These are phyloP conservation scores for Spathaspora passalidarum DNA, from an alignment of 805 yeast species.

Conservation along the genomic window DNA sequence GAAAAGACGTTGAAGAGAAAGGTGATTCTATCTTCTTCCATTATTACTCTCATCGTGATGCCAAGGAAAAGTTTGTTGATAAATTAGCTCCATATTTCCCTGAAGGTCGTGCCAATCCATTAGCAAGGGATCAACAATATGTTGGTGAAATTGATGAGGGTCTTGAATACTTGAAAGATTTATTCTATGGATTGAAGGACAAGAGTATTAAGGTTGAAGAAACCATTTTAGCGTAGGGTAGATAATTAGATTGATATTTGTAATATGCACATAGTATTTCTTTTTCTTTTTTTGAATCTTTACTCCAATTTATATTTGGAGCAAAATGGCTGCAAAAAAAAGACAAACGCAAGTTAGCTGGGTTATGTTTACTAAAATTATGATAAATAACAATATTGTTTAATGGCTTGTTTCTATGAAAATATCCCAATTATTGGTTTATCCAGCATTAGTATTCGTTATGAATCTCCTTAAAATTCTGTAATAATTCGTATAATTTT, in stretches of 20 bases:
- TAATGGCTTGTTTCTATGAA: too few relatives aligned
- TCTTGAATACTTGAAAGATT: slow-evolving; percentile 14
- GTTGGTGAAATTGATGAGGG: slow-evolving; percentile 23
- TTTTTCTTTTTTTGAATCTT: too few relatives aligned
- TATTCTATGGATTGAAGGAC: slow-evolving; percentile 23
- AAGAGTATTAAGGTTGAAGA: slow-evolving; percentile 17
- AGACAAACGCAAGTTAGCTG: too few relatives aligned
- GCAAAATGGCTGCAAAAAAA: too few relatives aligned
- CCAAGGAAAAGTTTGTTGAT: slow-evolving; percentile 25
- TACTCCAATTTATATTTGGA: background rate
- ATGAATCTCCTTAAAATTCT: too few relatives aligned
- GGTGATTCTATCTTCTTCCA: slow-evolving; percentile 28
- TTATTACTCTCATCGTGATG: slow-evolving; percentile 25
- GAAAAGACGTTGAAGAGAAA: slow-evolving; percentile 16
- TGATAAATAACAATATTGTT: too few relatives aligned
- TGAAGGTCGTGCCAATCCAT: slow-evolving; percentile 28
- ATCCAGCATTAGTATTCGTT: too few relatives aligned
- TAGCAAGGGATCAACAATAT: slow-evolving; percentile 20
- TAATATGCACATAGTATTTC: background rate
- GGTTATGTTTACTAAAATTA: too few relatives aligned
- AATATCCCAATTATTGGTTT: too few relatives aligned
- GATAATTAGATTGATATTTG: background rate
- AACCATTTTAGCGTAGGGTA: slow-evolving; percentile 11
- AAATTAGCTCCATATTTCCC: slow-evolving; percentile 23
- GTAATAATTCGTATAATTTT: too few relatives aligned